Evolutionary conservation across 108 stramenopile genomes (phyloP).

Genomic region (Cyclostephanos tholiformis): DNA sequence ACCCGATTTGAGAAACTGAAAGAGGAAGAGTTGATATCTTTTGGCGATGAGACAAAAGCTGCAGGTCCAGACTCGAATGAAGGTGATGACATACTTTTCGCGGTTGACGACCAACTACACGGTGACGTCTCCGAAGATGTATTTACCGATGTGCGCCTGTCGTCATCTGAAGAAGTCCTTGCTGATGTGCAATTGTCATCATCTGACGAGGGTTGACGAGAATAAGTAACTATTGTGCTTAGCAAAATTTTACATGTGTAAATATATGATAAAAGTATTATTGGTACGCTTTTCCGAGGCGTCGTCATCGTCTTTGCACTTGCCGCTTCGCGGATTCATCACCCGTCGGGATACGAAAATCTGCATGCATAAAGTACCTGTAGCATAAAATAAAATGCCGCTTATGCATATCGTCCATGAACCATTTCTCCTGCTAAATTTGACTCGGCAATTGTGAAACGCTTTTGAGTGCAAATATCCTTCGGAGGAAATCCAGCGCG

Average conservation of each 20-base stretch:
- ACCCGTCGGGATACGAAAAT: too few relatives aligned
- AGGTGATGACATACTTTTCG: constrained; percentile 3
- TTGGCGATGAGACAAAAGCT: constrained; percentile 1
- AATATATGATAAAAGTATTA: not conserved
- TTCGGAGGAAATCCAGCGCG: constrained; percentile 74
- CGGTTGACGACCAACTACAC: constrained; percentile 9
- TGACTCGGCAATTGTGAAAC: constrained; percentile 63
- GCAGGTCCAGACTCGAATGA: not conserved
- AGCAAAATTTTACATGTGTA: not conserved
- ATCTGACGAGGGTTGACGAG: constrained; percentile 1
- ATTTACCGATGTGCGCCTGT: constrained; percentile 13
- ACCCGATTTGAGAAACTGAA: not conserved
- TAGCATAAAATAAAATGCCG: too few relatives aligned
- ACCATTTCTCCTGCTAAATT: constrained; percentile 68
- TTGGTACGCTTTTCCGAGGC: too few relatives aligned
- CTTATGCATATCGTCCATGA: constrained; percentile 60
- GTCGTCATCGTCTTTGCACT: too few relatives aligned
- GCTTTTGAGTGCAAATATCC: constrained; percentile 42
- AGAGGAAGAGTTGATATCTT: constrained; percentile 12
- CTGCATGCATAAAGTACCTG: too few relatives aligned
- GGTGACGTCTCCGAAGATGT: constrained; percentile 22
- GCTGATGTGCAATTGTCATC: constrained; percentile 5
- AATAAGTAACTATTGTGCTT: not conserved
- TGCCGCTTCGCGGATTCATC: too few relatives aligned
- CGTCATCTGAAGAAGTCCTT: not conserved